Conservation (phyloP, 371 early-diverging fungal genomes). For the Circinella umbellata region DNA sequence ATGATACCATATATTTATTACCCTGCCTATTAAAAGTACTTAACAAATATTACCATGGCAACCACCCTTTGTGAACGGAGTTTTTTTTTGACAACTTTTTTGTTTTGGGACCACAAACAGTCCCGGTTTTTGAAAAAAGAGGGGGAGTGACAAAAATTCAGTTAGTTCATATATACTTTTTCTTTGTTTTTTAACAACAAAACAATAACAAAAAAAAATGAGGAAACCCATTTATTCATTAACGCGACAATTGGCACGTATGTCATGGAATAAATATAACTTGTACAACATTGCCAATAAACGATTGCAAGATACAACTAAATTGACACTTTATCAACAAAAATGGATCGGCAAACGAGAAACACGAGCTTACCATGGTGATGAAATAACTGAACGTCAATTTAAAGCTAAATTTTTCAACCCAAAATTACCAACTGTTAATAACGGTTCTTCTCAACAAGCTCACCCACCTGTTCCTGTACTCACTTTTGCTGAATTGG, state of each 20-base stretch:
- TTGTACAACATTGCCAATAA: constrained; percentile 84
- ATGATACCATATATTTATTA: too few relatives aligned
- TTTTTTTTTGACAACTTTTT: too few relatives aligned
- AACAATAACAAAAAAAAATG: constrained; percentile 25
- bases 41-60: too few relatives aligned
- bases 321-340: constrained; percentile 90
- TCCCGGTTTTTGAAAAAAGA: neutral
- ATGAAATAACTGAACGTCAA: constrained; percentile 85
- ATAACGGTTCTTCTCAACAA: constrained; percentile 45
- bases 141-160: neutral
- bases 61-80: too few relatives aligned
- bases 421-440: constrained; percentile 74
- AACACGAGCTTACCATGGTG: constrained; percentile 93
- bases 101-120: neutral
- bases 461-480: constrained; percentile 82
- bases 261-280: constrained; percentile 95
- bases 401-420: constrained; percentile 74
- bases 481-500: constrained; percentile 87
- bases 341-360: constrained; percentile 94
- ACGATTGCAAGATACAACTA: constrained; percentile 59
- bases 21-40: too few relatives aligned
- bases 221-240: constrained; percentile 63
- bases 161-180: neutral
- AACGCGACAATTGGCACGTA: constrained; percentile 78
- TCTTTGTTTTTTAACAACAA: neutral